Evolutionary conservation across 768 basidiomycete genomes (phyloP).

Genomic region (Xerocomellus chrysenteron): DNA sequence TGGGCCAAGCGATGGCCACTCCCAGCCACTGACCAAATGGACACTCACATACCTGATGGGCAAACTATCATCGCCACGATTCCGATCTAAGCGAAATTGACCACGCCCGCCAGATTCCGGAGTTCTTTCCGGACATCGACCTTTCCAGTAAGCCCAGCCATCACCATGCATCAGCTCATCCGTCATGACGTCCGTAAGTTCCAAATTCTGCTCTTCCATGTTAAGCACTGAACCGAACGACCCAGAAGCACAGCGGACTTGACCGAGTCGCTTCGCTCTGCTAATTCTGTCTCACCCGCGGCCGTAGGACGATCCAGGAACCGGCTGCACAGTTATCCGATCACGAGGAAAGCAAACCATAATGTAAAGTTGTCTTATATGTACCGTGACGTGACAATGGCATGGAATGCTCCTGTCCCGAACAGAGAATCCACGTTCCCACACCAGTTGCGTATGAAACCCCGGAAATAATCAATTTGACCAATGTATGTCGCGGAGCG

Average conservation of each 20-base stretch:
- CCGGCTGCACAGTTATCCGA: conserved; percentile 21
- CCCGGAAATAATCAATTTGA: background rate
- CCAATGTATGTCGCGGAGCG: background rate
- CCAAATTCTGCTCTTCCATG: background rate
- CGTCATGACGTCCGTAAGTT: background rate
- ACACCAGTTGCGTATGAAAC: conserved; percentile 9
- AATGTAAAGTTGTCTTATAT: conserved; percentile 25
- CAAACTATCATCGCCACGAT: conserved; percentile 23
- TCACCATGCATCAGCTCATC: background rate
- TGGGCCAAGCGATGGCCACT: background rate
- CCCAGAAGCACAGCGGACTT: background rate
- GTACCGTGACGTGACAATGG: conserved; percentile 21
- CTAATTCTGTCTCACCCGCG: conserved; percentile 21
- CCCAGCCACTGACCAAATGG: background rate
- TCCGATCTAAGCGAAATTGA: conserved; percentile 34
- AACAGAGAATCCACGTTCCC: conserved; percentile 4
- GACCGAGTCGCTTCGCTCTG: background rate
- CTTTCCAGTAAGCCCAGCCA: background rate
- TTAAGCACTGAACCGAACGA: background rate
- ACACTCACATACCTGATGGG: conserved; percentile 12
- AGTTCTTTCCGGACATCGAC: conserved; percentile 11
- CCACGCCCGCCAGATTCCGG: conserved; percentile 12
- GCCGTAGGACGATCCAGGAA: conserved; percentile 33
- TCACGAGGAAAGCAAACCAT: conserved; percentile 16
- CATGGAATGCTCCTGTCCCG: conserved; percentile 4